Evolutionary conservation across 805 yeast genomes (phyloP).

Genomic region (Zygotorulaspora florentina): DNA sequence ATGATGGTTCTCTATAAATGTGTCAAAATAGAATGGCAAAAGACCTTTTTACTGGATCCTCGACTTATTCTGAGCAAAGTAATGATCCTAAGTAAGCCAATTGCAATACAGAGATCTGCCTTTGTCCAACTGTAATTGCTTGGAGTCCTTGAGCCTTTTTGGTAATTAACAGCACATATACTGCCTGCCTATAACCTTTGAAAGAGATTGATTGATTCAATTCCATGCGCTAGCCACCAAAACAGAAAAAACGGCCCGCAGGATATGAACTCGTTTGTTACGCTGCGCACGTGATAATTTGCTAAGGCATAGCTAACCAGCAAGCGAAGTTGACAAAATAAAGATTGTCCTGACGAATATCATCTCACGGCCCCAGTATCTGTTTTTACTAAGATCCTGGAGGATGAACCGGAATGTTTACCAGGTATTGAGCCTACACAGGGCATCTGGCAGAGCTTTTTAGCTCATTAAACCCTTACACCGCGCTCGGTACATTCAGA

Average conservation of each 20-base stretch:
- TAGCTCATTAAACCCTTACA: not conserved
- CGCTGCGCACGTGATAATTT: not conserved
- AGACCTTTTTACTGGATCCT: not conserved
- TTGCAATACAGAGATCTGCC: not conserved
- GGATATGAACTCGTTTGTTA: not conserved
- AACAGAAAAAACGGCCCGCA: not conserved
- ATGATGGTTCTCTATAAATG: constrained; percentile 4
- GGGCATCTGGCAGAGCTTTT: too few relatives aligned
- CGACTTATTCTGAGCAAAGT: not conserved
- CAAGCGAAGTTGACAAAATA: too few relatives aligned
- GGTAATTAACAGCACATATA: too few relatives aligned
- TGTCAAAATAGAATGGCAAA: not conserved
- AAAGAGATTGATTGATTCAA: not conserved
- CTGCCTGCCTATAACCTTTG: not conserved
- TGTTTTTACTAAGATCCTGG: too few relatives aligned
- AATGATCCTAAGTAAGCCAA: not conserved
- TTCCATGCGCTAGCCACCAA: not conserved
- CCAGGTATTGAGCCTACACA: too few relatives aligned
- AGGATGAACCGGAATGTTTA: too few relatives aligned
- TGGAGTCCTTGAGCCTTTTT: too few relatives aligned
- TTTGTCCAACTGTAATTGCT: too few relatives aligned
- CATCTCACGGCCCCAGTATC: too few relatives aligned
- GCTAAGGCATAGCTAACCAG: not conserved
- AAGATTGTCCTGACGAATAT: too few relatives aligned
- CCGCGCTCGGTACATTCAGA: not conserved